Conservation (phyloP, 1,284 basidiomycete species). For the Marasmius fiardii region DNA sequence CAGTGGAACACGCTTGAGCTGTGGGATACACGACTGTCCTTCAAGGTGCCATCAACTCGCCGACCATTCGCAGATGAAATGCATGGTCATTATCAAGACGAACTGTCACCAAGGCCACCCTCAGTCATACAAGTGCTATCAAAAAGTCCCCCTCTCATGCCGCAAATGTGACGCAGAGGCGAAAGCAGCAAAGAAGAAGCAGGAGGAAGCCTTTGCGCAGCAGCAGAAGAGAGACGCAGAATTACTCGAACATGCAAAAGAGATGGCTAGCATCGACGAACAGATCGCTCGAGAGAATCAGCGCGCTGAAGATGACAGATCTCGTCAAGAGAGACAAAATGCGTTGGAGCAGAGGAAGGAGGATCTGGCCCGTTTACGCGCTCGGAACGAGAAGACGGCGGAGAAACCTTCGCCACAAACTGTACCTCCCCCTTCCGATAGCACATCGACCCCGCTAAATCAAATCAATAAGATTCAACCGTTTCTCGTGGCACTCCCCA, state of each 20-base stretch:
- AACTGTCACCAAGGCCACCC: constrained; percentile 24
- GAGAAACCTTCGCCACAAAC: neutral
- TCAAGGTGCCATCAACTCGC: constrained; percentile 53
- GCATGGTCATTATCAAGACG: constrained; percentile 16
- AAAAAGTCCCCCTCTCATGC: constrained; percentile 25
- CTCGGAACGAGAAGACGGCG: constrained; percentile 4
- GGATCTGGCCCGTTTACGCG: constrained; percentile 24
- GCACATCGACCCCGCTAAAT: no score
- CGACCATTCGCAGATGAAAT: constrained; percentile 31
- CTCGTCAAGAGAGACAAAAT: constrained; percentile 27
- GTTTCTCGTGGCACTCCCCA: neutral
- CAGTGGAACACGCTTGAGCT: constrained; percentile 44
- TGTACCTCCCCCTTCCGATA: no score
- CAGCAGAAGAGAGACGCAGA: constrained; percentile 32
- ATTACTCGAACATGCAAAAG: constrained; percentile 24
- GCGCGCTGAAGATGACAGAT: constrained; percentile 20
- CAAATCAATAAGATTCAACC: no score
- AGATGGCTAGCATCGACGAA: constrained; percentile 29
- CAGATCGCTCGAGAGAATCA: constrained; percentile 25
- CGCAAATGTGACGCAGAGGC: constrained; percentile 30
- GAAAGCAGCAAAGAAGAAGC: constrained; percentile 26
- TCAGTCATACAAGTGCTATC: constrained; percentile 26
- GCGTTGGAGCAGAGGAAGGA: constrained; percentile 29
- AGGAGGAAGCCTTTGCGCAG: constrained; percentile 23
- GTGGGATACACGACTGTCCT: constrained; percentile 46